Percentiles rank a stretch among this genome's conserved stretches.
Evolutionary conservation across 1,284 basidiomycete species (phyloP).

Genomic region (Leccinum idahoense): DNA sequence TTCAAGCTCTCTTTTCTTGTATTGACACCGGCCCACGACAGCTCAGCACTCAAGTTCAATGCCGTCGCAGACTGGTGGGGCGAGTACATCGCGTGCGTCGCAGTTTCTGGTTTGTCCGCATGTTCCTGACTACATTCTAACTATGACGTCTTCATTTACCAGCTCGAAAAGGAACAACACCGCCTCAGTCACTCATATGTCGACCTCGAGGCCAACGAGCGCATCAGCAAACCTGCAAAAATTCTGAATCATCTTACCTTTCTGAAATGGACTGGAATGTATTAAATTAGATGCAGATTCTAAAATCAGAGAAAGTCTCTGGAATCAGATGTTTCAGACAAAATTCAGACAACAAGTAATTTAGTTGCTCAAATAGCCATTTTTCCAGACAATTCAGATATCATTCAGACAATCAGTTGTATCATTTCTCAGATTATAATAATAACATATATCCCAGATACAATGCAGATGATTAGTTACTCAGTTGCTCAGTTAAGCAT

Average conservation of each 20-base stretch:
- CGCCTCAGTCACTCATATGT: too few relatives aligned
- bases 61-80: too few relatives aligned
- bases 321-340: not conserved
- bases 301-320: not conserved
- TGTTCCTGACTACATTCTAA: too few relatives aligned
- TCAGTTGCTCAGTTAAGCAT: not conserved
- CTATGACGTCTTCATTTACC: too few relatives aligned
- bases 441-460: not conserved
- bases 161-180: too few relatives aligned
- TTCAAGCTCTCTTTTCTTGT: too few relatives aligned
- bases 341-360: not conserved
- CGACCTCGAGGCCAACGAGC: too few relatives aligned
- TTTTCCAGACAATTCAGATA: not conserved
- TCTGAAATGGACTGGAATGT: not conserved
- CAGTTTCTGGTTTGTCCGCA: too few relatives aligned
- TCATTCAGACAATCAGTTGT: not conserved
- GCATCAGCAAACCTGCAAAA: not conserved
- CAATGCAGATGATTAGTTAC: not conserved
- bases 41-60: too few relatives aligned
- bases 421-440: not conserved
- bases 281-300: not conserved
- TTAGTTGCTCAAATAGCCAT: not conserved
- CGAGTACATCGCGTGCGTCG: too few relatives aligned
- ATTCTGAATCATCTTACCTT: not conserved
- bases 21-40: too few relatives aligned